Conservation (phyloP, 345 rosid genomes). For the Rhizophora mangle region DNA sequence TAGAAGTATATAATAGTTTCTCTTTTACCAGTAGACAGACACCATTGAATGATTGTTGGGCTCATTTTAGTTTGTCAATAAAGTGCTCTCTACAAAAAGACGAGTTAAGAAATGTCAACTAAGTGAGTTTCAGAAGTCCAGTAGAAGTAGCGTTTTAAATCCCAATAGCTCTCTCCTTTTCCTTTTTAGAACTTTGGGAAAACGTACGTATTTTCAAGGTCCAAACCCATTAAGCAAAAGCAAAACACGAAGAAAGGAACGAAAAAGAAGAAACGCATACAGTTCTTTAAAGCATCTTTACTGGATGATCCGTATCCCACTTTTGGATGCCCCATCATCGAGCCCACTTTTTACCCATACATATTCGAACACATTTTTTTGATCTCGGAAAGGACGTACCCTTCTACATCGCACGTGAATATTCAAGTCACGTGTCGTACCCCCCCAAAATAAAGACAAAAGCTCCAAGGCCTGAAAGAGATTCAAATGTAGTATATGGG, state of each 20-base stretch:
- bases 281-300: conserved; percentile 37
- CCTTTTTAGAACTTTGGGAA: neutral
- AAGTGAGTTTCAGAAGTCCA: conserved; percentile 20
- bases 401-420: conserved; percentile 39
- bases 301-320: conserved; percentile 42
- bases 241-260: conserved; percentile 8
- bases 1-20: too few species aligned
- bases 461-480: neutral
- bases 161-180: conserved; percentile 1
- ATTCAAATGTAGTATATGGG: too few species aligned
- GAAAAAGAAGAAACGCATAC: neutral
- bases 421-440: conserved; percentile 36
- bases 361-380: neutral
- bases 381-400: conserved; percentile 23
- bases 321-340: conserved; percentile 26
- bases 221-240: conserved; percentile 28
- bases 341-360: neutral
- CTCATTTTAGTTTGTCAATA: conserved; percentile 16
- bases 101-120: conserved; percentile 27
- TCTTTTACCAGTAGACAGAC: too few species aligned
- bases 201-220: conserved; percentile 6
- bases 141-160: conserved; percentile 21
- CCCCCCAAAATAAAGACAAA: conserved; percentile 21
- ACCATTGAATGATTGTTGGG: neutral
- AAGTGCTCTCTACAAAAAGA: conserved; percentile 17